phyloP scores from a whole-genome alignment of 2,329 filamentous ascomycete genomes.

The Fusarium sp. region DNA sequence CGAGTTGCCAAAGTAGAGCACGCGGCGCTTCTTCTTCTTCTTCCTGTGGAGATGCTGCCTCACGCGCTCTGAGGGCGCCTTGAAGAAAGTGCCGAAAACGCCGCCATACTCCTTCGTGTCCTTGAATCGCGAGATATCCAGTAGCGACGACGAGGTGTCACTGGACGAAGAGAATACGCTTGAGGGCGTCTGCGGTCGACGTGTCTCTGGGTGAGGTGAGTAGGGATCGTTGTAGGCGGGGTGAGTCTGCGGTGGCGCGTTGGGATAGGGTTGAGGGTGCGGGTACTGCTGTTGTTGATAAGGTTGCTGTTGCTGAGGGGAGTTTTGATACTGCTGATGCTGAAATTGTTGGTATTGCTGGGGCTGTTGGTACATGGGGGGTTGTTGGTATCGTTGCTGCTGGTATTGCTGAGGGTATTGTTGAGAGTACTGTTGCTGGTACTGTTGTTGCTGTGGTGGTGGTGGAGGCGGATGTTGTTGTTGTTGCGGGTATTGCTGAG shows the following conservation, averaged over 20 bases:
- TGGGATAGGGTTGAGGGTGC: slow-evolving; percentile 31
- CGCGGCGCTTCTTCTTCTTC: slow-evolving; percentile 58
- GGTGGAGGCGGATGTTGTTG: slow-evolving; percentile 20
- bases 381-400: slow-evolving; percentile 24
- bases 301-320: slow-evolving; percentile 34
- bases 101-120: slow-evolving; percentile 59
- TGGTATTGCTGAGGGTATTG: slow-evolving; percentile 22
- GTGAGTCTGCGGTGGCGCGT: slow-evolving; percentile 33
- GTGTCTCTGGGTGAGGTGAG: slow-evolving; percentile 30
- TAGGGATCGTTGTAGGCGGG: slow-evolving; percentile 31
- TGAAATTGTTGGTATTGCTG: slow-evolving; percentile 34
- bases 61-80: slow-evolving; percentile 60
- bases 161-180: slow-evolving; percentile 54
- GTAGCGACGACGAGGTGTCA: slow-evolving; percentile 64
- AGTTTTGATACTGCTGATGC: slow-evolving; percentile 24
- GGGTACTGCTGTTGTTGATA: slow-evolving; percentile 28
- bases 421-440: slow-evolving; percentile 14
- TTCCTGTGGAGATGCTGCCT: slow-evolving; percentile 49
- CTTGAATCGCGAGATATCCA: slow-evolving; percentile 69
- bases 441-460: slow-evolving; percentile 9
- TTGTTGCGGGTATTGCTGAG: slow-evolving; percentile 30
- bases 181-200: slow-evolving; percentile 46
- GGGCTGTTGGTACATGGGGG: slow-evolving; percentile 35
- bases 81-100: slow-evolving; percentile 69
- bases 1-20: slow-evolving; percentile 67